Percentiles rank a stretch among this genome's conserved stretches.
These are phyloP conservation scores for Aspergillus pseudoterreus DNA, from an alignment of 2,329 filamentous ascomycete genomes.

Conservation along the genomic window DNA sequence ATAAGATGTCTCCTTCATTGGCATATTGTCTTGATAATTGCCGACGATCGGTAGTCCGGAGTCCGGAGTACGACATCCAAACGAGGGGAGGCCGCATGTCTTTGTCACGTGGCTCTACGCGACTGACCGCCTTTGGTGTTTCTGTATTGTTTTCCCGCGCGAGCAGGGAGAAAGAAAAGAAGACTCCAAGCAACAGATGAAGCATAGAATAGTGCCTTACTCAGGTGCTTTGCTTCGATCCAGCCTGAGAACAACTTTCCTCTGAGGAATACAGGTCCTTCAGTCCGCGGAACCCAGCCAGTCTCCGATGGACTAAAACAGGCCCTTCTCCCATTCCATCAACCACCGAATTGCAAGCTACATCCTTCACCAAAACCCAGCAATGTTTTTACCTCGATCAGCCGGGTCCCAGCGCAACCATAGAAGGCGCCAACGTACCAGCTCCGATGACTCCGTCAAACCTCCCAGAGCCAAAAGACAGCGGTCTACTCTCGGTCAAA, in stretches of 20 bases:
- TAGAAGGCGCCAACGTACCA: constrained; percentile 38
- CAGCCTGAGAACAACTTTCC: too few species aligned
- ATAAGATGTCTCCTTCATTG: too few species aligned
- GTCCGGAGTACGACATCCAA: not conserved
- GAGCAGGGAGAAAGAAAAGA: not conserved
- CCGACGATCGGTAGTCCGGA: too few species aligned
- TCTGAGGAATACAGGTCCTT: too few species aligned
- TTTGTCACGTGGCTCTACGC: not conserved
- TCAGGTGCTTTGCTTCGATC: too few species aligned
- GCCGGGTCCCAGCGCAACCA: constrained; percentile 30
- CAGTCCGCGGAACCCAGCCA: too few species aligned
- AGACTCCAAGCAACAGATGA: too few species aligned
- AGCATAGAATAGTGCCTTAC: too few species aligned
- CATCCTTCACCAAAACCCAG: constrained; percentile 5
- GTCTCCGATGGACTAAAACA: not conserved
- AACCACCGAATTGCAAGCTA: not conserved
- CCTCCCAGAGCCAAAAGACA: constrained; percentile 46
- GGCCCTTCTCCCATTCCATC: not conserved
- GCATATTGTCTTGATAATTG: too few species aligned
- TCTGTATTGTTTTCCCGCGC: not conserved
- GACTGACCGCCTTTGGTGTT: constrained; percentile 8
- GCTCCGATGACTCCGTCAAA: constrained; percentile 44
- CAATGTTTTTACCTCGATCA: constrained; percentile 39
- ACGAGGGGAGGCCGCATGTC: not conserved
- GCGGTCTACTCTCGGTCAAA: constrained; percentile 40